A percentile compares a stretch with the other conserved stretches of the same genome.
Evolutionary conservation across 2,329 filamentous ascomycete species (phyloP).

Genomic region (Pseudocercospora crystallina): DNA sequence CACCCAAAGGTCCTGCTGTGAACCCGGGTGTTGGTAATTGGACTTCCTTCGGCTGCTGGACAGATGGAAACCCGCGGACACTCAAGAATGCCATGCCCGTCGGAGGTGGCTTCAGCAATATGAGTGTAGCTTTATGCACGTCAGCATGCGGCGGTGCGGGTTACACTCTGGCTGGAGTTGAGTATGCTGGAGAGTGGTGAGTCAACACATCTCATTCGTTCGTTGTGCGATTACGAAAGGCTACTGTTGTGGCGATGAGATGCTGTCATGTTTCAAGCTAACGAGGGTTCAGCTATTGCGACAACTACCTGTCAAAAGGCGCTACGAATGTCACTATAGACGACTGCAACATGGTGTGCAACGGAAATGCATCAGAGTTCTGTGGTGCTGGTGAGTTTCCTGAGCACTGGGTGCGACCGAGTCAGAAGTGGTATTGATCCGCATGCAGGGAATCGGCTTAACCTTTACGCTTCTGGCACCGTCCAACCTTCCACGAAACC

Average conservation of each 20-base stretch:
- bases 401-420: too few species aligned
- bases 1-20: slow-evolving; percentile 18
- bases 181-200: slow-evolving; percentile 39
- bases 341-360: slow-evolving; percentile 33
- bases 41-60: slow-evolving; percentile 36
- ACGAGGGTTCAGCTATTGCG: slow-evolving; percentile 35
- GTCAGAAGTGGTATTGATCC: background rate
- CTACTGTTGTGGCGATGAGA: too few species aligned
- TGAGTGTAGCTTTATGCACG: slow-evolving; percentile 30
- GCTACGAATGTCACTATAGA: slow-evolving; percentile 18
- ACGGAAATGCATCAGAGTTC: slow-evolving; percentile 31
- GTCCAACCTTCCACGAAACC: slow-evolving; percentile 22
- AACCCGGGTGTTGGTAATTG: slow-evolving; percentile 24
- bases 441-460: slow-evolving; percentile 22
- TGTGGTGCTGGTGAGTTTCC: slow-evolving; percentile 26
- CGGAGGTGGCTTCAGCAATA: slow-evolving; percentile 25
- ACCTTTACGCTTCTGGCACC: slow-evolving; percentile 26
- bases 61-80: slow-evolving; percentile 26
- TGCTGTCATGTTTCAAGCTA: too few species aligned
- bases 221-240: too few species aligned
- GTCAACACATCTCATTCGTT: slow-evolving; percentile 9
- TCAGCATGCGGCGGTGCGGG: slow-evolving; percentile 29
- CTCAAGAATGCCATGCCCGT: slow-evolving; percentile 21
- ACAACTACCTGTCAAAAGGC: slow-evolving; percentile 25
- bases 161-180: slow-evolving; percentile 34